Conservation (phyloP, 495 filamentous ascomycete genomes). For the Aspergillus sclerotioniger region DNA sequence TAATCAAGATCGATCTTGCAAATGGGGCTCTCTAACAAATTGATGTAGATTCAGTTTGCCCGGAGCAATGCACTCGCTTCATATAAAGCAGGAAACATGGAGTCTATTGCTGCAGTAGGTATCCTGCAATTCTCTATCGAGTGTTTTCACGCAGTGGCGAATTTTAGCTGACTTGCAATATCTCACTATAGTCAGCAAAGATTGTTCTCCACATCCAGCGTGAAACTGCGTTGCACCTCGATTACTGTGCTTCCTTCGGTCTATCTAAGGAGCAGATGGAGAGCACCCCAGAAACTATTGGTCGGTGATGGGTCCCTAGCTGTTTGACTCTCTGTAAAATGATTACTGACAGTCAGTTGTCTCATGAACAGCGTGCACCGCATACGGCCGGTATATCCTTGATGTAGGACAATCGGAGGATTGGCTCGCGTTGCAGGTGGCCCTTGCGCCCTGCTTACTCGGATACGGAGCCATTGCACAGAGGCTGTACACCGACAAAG, state of each 20-base stretch:
- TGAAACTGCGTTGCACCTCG: slow-evolving; percentile 77
- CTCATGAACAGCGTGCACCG: slow-evolving; percentile 38
- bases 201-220: slow-evolving; percentile 72
- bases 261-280: slow-evolving; percentile 76
- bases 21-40: not conserved
- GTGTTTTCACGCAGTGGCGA: not conserved
- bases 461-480: slow-evolving; percentile 79
- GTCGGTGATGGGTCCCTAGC: slow-evolving; percentile 38
- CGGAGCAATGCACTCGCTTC: slow-evolving; percentile 78
- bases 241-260: slow-evolving; percentile 78
- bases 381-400: slow-evolving; percentile 70
- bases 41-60: slow-evolving; percentile 72
- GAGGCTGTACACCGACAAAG: slow-evolving; percentile 56
- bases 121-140: not conserved
- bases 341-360: slow-evolving; percentile 2
- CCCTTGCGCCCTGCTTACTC: slow-evolving; percentile 79
- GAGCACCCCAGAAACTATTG: slow-evolving; percentile 66
- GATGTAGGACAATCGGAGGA: slow-evolving; percentile 86
- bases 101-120: slow-evolving; percentile 64
- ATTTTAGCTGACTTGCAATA: not conserved
- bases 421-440: slow-evolving; percentile 78
- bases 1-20: not conserved
- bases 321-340: slow-evolving; percentile 28
- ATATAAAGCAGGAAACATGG: slow-evolving; percentile 74
- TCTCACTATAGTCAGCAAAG: slow-evolving; percentile 53